Conservation (phyloP, 768 basidiomycete genomes). For the Tricholoma sp. region DNA sequence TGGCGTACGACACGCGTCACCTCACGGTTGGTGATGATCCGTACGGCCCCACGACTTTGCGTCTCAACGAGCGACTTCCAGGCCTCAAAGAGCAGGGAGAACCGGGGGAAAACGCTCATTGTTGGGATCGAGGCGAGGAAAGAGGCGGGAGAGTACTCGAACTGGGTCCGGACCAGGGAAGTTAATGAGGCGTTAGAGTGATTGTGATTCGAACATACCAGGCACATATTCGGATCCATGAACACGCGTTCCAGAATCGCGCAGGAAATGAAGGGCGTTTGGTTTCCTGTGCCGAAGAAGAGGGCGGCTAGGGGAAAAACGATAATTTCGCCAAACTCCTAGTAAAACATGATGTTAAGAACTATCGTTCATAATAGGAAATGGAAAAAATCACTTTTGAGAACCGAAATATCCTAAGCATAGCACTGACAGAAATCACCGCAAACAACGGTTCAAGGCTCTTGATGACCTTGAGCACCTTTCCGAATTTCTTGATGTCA, state of each 20-base stretch:
- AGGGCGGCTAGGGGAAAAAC: conserved; percentile 26
- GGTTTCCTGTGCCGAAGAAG: conserved; percentile 30
- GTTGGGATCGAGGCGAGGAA: conserved; percentile 25
- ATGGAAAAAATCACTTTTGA: conserved; percentile 18
- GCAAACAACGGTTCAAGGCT: conserved; percentile 23
- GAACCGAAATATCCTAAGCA: conserved; percentile 25
- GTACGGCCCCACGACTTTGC: conserved; percentile 20
- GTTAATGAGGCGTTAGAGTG: background rate
- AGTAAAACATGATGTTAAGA: background rate
- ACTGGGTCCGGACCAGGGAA: conserved; percentile 8
- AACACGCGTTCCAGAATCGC: conserved; percentile 28
- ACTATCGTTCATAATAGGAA: background rate
- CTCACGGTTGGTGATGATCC: conserved; percentile 18
- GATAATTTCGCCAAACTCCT: conserved; percentile 26
- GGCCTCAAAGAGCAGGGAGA: conserved; percentile 20
- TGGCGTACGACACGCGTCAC: conserved; percentile 22
- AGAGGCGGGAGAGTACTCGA: conserved; percentile 25
- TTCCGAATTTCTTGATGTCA: conserved; percentile 27
- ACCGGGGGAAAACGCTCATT: conserved; percentile 24
- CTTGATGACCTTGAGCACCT: conserved; percentile 25
- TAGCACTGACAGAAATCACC: conserved; percentile 23
- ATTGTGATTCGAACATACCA: conserved; percentile 13
- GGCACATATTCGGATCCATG: conserved; percentile 29
- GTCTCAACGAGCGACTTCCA: conserved; percentile 23
- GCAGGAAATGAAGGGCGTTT: conserved; percentile 28